Percentiles rank a stretch among this genome's conserved stretches.
Conservation (phyloP, 75 land plant genomes). For the Selaginella tamariscina region DNA sequence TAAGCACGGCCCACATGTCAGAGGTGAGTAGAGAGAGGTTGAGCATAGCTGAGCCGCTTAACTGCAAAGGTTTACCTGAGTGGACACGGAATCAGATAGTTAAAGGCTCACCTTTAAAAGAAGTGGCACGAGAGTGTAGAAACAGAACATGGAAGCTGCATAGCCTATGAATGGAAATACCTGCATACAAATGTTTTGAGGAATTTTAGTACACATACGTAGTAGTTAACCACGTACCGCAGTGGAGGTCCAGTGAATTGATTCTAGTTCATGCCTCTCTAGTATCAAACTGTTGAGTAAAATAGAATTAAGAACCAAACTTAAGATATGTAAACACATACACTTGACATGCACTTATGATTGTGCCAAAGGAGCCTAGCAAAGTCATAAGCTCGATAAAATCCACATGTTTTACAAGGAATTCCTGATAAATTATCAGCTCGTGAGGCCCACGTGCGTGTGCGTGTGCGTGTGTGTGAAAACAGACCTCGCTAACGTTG, state of each 20-base stretch:
- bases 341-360: constrained; percentile 87
- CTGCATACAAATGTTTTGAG: too few species aligned
- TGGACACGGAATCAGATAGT: not conserved
- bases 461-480: not conserved
- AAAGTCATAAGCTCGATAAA: constrained; percentile 79
- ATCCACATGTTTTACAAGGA: constrained; percentile 69
- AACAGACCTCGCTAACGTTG: constrained; percentile 80
- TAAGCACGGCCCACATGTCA: constrained; percentile 97
- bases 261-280: constrained; percentile 49
- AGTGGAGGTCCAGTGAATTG: constrained; percentile 57
- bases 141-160: constrained; percentile 54
- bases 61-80: constrained; percentile 28
- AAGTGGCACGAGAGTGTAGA: constrained; percentile 62
- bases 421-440: constrained; percentile 45
- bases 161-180: constrained; percentile 65
- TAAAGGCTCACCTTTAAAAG: constrained; percentile 47
- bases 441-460: not conserved
- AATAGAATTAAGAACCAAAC: too few species aligned
- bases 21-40: constrained; percentile 92
- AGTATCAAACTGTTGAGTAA: constrained; percentile 59
- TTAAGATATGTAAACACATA: too few species aligned
- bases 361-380: constrained; percentile 81
- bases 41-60: constrained; percentile 75
- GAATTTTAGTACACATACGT: too few species aligned
- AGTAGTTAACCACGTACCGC: constrained; percentile 53